Evolutionary conservation across 139 green algal species (phyloP), one percentile per base, ranked within the genome.

Genomic region (Dunaliella primolecta): DNA sequence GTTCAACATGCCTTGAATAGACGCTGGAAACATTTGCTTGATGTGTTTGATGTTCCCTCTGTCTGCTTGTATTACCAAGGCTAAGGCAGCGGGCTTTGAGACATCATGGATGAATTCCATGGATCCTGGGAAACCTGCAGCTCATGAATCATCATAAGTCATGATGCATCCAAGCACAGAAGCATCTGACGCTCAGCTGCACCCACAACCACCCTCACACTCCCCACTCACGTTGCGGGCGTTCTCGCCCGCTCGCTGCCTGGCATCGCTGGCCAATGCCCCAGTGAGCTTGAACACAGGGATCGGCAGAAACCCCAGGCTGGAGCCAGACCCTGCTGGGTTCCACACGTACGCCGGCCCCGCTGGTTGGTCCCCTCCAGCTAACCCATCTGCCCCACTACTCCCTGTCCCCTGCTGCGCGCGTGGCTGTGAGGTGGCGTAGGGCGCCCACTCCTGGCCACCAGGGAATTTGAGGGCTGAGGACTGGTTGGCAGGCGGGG

Each of bases 281-380:
- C 35, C 77, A 70, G 11, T 23, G n/a, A 80, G 29, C 75, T 80
- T 80, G 75, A 38, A 80, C 75, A 80, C 75, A 21, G 75, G 75
- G 30, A 80, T 38, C n/a, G 75, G 75, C n/a, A 80, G 11, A 11
- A 37, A 80, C n/a, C 75, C 75, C 75, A 80, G 29, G 7, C 33
- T 33, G 2, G 75, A 37, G 7, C 75, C 75, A 38, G 75, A 80
- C n/a, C 75, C 75, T 21, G 21, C 36, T 23, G 75, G 75, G 75
- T 80, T 80, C 75, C 75, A 80, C n/a, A 36, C 75, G n/a, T 80
- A 80, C 24, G 2, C n/a, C 29, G 2, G 2, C 30, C n/a, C 30
- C 2, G 2, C 29, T n/a, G n/a, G n/a, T n/a, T n/a, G n/a, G n/a
- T n/a, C n/a, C n/a, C n/a, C n/a, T n/a, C n/a, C n/a, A 1, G 7